Base-by-base conservation (phyloP, 768 basidiomycete genomes). In the Neoboletus subvelutipes region DNA sequence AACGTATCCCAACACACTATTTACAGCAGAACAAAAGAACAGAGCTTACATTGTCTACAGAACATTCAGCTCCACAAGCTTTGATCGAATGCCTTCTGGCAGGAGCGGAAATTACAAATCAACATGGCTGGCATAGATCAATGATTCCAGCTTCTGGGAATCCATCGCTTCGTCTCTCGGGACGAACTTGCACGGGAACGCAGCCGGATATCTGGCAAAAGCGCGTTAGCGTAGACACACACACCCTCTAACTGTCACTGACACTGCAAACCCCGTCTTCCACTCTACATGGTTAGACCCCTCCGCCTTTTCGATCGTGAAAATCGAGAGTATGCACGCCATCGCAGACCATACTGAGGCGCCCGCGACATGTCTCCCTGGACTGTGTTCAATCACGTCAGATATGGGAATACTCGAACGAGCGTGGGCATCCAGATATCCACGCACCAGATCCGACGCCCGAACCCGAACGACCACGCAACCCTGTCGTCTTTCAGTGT, bases 331-430 rank as follows among this genome's bases (percentile, higher is more conserved):
- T 2, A 68, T 59, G 9, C 57, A 63, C 18, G 45, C 59, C 24
- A 68, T 66, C 17, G 64, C 67, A 26, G 42, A 60, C 67, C 66
- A 67, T 10, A 68, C 3, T 3, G 61, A 66, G 3, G 57, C 66
- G 17, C 65, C 66, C 22, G 56, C 66, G 2, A 68, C 20, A 15
- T 66, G 54, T 22, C 64, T 65, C 22, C 67, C 67, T 11, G 67
- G 61, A 41, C 64, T 61, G 47, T 10, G 4, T 18, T 2, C 20
- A 8, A 34, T 3, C 17, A 15, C 15, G 4, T 42, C 5, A 46
- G 50, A 20, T 0, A 24, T 3, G 5, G 28, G 9, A 13, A 34
- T 20, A 3, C 11, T 5, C 17, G 9, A 46, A 17, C 4, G 8
- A 22, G n/a, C 1, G 15, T 7, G 17, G 5, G 12, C 1, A 1